phyloP scores from a whole-genome alignment of 345 rosid genomes.

The Geranium rotundifolium region DNA sequence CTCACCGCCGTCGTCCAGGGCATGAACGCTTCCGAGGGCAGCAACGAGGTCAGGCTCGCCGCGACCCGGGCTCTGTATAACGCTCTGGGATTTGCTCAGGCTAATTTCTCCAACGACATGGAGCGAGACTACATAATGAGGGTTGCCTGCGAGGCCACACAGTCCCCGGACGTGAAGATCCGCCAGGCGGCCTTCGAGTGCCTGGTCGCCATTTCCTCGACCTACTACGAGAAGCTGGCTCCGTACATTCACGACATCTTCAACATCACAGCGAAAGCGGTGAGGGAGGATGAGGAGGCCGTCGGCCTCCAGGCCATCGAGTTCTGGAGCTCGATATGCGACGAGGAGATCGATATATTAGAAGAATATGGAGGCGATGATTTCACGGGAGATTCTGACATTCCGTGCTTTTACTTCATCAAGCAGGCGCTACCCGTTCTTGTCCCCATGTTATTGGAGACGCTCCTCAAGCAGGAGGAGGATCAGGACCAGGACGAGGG shows the following conservation, averaged over 20 bases:
- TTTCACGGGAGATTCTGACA: slow-evolving; percentile 31
- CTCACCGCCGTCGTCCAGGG: slow-evolving; percentile 41
- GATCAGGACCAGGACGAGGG: slow-evolving; percentile 45
- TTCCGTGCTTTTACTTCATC: slow-evolving; percentile 35
- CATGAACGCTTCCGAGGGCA: slow-evolving; percentile 32
- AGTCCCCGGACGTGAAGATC: slow-evolving; percentile 30
- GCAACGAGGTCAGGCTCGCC: slow-evolving; percentile 35
- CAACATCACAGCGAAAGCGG: slow-evolving; percentile 35
- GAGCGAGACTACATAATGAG: slow-evolving; percentile 42
- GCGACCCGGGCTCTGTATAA: slow-evolving; percentile 32
- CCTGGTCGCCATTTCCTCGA: slow-evolving; percentile 37
- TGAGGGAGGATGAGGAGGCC: slow-evolving; percentile 34
- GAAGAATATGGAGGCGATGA: slow-evolving; percentile 32
- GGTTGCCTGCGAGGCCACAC: slow-evolving; percentile 33
- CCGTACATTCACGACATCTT: slow-evolving; percentile 39
- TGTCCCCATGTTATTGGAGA: slow-evolving; percentile 34
- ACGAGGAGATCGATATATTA: slow-evolving; percentile 40
- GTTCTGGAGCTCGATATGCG: slow-evolving; percentile 39
- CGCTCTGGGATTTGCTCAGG: slow-evolving; percentile 39
- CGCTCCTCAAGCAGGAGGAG: slow-evolving; percentile 38
- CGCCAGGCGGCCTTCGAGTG: slow-evolving; percentile 40
- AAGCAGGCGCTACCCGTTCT: slow-evolving; percentile 40
- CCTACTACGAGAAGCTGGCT: slow-evolving; percentile 31
- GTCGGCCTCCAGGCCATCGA: slow-evolving; percentile 40
- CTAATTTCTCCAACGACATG: slow-evolving; percentile 33